Conservation (phyloP, 768 basidiomycete genomes). For the Phaeolepiota aurea region DNA sequence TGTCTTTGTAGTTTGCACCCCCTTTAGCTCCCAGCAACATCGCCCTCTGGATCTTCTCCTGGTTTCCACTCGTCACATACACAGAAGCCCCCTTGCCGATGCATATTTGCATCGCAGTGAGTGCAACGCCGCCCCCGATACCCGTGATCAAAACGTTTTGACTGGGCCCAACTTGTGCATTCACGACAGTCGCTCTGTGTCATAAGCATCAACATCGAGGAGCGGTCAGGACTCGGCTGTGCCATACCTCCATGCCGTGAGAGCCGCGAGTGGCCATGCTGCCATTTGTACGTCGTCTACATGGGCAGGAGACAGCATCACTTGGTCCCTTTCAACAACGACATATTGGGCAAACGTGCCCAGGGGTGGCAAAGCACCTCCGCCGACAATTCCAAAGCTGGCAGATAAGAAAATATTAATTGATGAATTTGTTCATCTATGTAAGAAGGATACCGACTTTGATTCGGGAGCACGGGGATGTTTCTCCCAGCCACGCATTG, state of each 20-base stretch:
- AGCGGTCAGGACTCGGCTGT: neutral
- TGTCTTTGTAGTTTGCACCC: conserved; percentile 66
- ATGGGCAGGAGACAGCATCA: conserved; percentile 59
- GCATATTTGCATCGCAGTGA: conserved; percentile 67
- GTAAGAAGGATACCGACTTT: conserved; percentile 24
- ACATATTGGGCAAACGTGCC: conserved; percentile 78
- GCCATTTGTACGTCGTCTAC: conserved; percentile 61
- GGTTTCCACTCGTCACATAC: conserved; percentile 72
- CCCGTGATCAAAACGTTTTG: conserved; percentile 78
- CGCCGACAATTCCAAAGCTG: conserved; percentile 66
- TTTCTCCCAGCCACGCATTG: conserved; percentile 69
- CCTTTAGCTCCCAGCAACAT: conserved; percentile 62
- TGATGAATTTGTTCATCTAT: conserved; percentile 3
- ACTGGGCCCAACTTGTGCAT: conserved; percentile 52
- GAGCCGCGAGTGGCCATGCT: conserved; percentile 69
- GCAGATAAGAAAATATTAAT: neutral
- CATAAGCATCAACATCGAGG: conserved; percentile 2
- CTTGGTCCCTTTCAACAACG: conserved; percentile 60
- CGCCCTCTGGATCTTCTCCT: conserved; percentile 64
- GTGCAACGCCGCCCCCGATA: conserved; percentile 79
- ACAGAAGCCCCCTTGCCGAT: conserved; percentile 69
- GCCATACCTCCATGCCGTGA: conserved; percentile 79
- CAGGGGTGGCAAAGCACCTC: conserved; percentile 37
- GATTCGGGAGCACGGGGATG: conserved; percentile 60
- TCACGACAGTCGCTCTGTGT: conserved; percentile 53